Conservation (phyloP, 2,329 filamentous ascomycete genomes). For the Parascedosporium putredinis region DNA sequence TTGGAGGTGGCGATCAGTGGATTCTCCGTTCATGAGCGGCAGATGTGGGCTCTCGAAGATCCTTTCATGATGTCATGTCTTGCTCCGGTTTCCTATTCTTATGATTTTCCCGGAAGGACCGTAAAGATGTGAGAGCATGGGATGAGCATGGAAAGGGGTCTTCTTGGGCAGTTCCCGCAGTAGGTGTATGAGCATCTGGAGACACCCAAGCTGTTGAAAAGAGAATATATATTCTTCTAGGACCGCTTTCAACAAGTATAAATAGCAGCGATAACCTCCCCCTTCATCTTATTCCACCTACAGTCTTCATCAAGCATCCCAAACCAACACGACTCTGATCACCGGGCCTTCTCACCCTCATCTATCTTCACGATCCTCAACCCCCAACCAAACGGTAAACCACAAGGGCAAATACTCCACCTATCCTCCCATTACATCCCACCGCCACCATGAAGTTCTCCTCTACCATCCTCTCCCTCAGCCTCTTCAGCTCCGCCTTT, state of each 20-base stretch:
- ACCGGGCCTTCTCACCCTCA: background rate
- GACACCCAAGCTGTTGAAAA: no score
- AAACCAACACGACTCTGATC: background rate
- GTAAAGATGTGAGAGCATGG: background rate
- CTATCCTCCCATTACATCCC: background rate
- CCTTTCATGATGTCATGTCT: background rate
- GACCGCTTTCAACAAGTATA: background rate
- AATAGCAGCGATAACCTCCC: background rate
- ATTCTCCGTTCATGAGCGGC: background rate
- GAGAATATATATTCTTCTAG: no score
- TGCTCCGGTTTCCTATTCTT: no score
- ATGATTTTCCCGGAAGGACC: background rate
- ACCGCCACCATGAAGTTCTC: slow-evolving; percentile 5
- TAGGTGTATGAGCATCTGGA: no score
- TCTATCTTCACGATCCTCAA: background rate
- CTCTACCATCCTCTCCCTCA: background rate
- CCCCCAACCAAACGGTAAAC: no score
- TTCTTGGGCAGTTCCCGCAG: no score
- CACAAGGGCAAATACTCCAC: no score
- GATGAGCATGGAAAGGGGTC: no score
- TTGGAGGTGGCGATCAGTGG: background rate
- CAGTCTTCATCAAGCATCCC: background rate
- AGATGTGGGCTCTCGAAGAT: background rate
- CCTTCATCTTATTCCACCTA: background rate
- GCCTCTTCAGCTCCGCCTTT: background rate